Conservation (phyloP, 495 filamentous ascomycete species). For the Penicillium samsonianum region DNA sequence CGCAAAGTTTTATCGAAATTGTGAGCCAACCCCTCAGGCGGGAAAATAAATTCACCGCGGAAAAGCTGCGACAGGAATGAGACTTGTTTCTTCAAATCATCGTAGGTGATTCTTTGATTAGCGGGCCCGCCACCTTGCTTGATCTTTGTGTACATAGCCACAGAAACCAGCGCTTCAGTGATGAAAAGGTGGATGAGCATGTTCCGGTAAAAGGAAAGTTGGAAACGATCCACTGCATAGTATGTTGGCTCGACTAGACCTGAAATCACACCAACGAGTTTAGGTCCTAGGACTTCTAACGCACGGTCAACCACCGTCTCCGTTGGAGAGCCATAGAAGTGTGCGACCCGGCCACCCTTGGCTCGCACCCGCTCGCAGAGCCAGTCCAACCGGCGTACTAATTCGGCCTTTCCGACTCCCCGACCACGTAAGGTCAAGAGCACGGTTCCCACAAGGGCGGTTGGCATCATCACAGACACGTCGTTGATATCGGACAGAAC, state of each 20-base stretch:
- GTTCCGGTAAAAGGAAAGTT: slow-evolving; percentile 95
- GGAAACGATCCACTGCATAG: slow-evolving; percentile 93
- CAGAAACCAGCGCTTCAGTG: slow-evolving; percentile 82
- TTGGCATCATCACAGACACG: slow-evolving; percentile 97
- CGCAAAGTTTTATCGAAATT: slow-evolving; percentile 79
- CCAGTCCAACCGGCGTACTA: slow-evolving; percentile 89
- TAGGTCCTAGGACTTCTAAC: slow-evolving; percentile 84
- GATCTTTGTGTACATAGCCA: slow-evolving; percentile 83
- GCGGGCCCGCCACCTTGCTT: slow-evolving; percentile 84
- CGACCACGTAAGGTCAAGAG: slow-evolving; percentile 88
- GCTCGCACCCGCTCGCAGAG: slow-evolving; percentile 76
- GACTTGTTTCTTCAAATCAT: slow-evolving; percentile 71
- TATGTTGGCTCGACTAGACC: slow-evolving; percentile 85
- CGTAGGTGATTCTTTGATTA: slow-evolving; percentile 75
- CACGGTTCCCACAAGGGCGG: slow-evolving; percentile 90
- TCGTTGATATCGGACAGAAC: slow-evolving; percentile 93
- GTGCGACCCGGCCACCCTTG: slow-evolving; percentile 87
- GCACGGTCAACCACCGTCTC: slow-evolving; percentile 83
- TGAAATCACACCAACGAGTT: slow-evolving; percentile 76
- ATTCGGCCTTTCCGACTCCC: slow-evolving; percentile 83
- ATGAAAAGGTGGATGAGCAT: slow-evolving; percentile 99
- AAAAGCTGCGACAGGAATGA: slow-evolving; percentile 89
- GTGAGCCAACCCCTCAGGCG: slow-evolving; percentile 72
- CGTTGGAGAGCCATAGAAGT: slow-evolving; percentile 80
- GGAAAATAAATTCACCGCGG: slow-evolving; percentile 95